Percentiles rank a stretch among this genome's conserved stretches.
Evolutionary conservation across 306 rosid species (phyloP).

Genomic region (Datisca glomerata): DNA sequence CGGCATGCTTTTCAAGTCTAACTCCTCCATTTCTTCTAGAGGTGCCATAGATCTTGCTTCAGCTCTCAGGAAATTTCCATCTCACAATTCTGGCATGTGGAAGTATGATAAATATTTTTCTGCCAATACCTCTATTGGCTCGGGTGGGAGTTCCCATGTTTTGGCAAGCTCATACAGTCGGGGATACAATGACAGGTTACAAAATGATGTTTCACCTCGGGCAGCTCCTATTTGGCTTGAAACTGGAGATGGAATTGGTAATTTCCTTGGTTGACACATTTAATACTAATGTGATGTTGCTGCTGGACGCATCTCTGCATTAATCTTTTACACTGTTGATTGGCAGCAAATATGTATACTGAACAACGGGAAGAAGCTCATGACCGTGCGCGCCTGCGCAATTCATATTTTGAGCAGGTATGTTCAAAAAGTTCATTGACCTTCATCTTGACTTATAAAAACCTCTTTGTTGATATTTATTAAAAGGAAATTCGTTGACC

Average conservation of each 20-base stretch:
- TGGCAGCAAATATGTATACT: slow-evolving; percentile 87
- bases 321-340: slow-evolving; percentile 39
- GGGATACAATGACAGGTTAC: slow-evolving; percentile 55
- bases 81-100: slow-evolving; percentile 89
- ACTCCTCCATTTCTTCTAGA: slow-evolving; percentile 49
- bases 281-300: no score
- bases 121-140: slow-evolving; percentile 60
- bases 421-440: slow-evolving; percentile 13
- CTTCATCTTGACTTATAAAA: slow-evolving; percentile 1
- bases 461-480: no score
- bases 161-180: slow-evolving; percentile 44
- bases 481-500: no score
- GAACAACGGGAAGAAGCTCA: slow-evolving; percentile 96
- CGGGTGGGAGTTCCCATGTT: slow-evolving; percentile 64
- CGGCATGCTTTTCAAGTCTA: slow-evolving; percentile 52
- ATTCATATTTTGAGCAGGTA: slow-evolving; percentile 95
- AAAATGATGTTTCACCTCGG: slow-evolving; percentile 58
- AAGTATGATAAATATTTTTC: slow-evolving; percentile 70
- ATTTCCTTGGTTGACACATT: no score
- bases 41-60: slow-evolving; percentile 81
- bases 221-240: slow-evolving; percentile 90
- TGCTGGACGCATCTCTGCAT: no score
- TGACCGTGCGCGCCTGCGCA: slow-evolving; percentile 90
- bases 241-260: slow-evolving; percentile 96
- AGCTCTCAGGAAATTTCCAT: slow-evolving; percentile 81